A percentile compares a stretch with the other conserved stretches of the same genome.
Conservation (phyloP, 768 basidiomycete species). For the Strobilomyces dryophilus region DNA sequence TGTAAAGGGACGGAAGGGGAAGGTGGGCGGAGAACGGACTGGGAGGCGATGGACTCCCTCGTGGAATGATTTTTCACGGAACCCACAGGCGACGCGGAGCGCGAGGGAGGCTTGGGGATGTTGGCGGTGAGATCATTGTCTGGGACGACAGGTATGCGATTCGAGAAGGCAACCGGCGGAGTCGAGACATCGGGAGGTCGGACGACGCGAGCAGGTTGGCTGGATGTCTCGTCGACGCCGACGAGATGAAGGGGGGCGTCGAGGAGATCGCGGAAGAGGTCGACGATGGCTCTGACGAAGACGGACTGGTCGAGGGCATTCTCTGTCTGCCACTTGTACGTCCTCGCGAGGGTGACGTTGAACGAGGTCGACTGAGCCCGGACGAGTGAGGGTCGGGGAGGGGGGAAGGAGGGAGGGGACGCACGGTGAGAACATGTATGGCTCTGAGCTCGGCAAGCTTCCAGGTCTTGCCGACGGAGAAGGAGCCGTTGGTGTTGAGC, state of each 20-base stretch:
- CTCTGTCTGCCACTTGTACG: conserved; percentile 90
- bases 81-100: conserved; percentile 39
- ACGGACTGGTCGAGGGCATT: conserved; percentile 61
- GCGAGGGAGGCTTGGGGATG: conserved; percentile 28
- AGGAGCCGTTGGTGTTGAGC: conserved; percentile 88
- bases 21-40: conserved; percentile 19
- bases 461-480: conserved; percentile 99
- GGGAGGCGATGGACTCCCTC: conserved; percentile 22
- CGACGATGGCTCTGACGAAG: conserved; percentile 67
- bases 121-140: conserved; percentile 24
- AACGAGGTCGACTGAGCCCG: conserved; percentile 54
- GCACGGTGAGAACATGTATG: conserved; percentile 72
- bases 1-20: conserved; percentile 20
- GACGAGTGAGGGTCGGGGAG: conserved; percentile 7
- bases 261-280: conserved; percentile 51
- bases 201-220: conserved; percentile 27
- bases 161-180: conserved; percentile 3
- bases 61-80: conserved; percentile 22
- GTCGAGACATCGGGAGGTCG: not conserved
- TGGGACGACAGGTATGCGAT: conserved; percentile 3
- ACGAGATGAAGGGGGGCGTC: conserved; percentile 52
- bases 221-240: conserved; percentile 45
- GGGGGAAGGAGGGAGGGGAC: conserved; percentile 25
- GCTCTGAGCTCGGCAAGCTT: conserved; percentile 73
- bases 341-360: conserved; percentile 82